Conservation (phyloP, 2,329 filamentous ascomycete genomes). For the Beauveria bassiana region DNA sequence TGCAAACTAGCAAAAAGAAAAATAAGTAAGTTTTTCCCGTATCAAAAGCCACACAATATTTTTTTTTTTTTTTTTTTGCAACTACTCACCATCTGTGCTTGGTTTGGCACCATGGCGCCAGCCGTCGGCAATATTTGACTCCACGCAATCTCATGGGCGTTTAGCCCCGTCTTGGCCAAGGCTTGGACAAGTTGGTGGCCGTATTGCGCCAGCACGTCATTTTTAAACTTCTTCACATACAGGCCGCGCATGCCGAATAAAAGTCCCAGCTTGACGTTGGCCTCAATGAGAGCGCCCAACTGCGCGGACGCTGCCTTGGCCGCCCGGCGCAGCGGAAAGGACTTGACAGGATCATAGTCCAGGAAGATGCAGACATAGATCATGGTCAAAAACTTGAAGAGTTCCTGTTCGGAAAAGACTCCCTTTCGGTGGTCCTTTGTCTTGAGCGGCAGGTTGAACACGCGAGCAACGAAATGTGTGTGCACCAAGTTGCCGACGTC, state of each 20-base stretch:
- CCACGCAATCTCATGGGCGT: slow-evolving; percentile 60
- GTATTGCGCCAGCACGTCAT: slow-evolving; percentile 52
- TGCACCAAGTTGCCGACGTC: slow-evolving; percentile 63
- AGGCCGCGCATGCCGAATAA: slow-evolving; percentile 24
- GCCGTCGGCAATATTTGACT: slow-evolving; percentile 62
- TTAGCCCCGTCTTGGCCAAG: slow-evolving; percentile 55
- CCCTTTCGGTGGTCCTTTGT: slow-evolving; percentile 52
- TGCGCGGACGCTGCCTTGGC: slow-evolving; percentile 49
- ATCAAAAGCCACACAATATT: not conserved
- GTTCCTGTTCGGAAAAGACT: slow-evolving; percentile 44
- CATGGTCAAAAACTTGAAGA: slow-evolving; percentile 55
- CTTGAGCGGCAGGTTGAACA: slow-evolving; percentile 62
- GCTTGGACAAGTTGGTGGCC: slow-evolving; percentile 59
- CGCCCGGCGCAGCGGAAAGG: slow-evolving; percentile 54
- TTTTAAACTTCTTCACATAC: slow-evolving; percentile 43
- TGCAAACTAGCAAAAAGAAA: not conserved
- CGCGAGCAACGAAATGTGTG: slow-evolving; percentile 53
- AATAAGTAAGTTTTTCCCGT: not conserved
- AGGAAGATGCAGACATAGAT: slow-evolving; percentile 61
- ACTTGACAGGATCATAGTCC: slow-evolving; percentile 58
- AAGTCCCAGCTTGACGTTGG: slow-evolving; percentile 47
- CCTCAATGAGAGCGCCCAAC: slow-evolving; percentile 54
- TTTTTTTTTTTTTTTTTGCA: too few relatives aligned
- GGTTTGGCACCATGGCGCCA: slow-evolving; percentile 60
- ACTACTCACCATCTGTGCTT: slow-evolving; percentile 54